Base-by-base conservation (phyloP, 306 rosid genomes). In the Quercus aquifolioides region DNA sequence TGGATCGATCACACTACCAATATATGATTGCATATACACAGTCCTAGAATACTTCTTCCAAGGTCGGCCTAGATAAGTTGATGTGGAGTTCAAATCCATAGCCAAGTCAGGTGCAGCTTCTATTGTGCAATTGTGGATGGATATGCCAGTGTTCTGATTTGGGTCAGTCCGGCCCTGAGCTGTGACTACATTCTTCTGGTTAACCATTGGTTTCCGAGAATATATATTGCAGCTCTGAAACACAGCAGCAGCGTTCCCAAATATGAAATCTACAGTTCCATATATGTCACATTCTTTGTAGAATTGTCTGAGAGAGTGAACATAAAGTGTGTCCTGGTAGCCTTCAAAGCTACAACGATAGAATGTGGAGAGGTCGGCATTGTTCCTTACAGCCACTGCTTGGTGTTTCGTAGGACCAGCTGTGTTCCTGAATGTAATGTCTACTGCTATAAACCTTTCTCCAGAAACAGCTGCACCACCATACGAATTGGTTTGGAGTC, bases 311-410 rank as follows among this genome's bases (percentile, higher is more conserved):
- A 86, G 71, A 58, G 98, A 91, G 82, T 93, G 98, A 1, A 55
- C 92, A 52, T 93, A 93, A 33, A 93, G 93, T 2, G 98, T 93
- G 86, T 93, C 98, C 78, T 94, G 95, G 43, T 94, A 94, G 25
- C 94, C 98, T 71, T 94, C 97, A 11, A 94, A 88, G 10, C 98
- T 91, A 81, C 98, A 94, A 0, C 92, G 84, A 64, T 87, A 91
- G 89, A 94, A 94, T 15, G 89, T 84, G 20, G 97, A 94, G 80
- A 87, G 88, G 59, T 91, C 97, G 0, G 98, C 97, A 11, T 87
- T 88, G 88, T 83, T 94, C 63, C 94, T 72, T 4, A 94, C 68
- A 5, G 98, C 98, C 25, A 94, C 98, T 28, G 97, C 98, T 87
- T 94, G 98, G 80, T 86, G 94, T 57, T 91, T 94, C n/a, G 17